phyloP scores from a whole-genome alignment of 495 filamentous ascomycete genomes.

The Podospora tetraspora region DNA sequence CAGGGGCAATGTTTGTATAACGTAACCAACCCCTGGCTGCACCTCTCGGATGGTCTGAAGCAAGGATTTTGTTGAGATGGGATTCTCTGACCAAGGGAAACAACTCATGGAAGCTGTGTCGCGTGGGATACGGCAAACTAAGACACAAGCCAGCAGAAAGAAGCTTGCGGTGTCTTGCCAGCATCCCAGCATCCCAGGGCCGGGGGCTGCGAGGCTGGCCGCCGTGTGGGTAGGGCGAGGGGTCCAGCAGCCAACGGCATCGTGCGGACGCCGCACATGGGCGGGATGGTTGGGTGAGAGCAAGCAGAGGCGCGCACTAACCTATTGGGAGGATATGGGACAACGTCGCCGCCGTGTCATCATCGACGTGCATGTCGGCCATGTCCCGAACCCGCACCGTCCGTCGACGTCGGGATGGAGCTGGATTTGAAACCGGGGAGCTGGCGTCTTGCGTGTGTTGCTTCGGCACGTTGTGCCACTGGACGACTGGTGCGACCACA shows the following conservation, averaged over 20 bases:
- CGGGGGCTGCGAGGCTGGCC: slow-evolving; percentile 21
- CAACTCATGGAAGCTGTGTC: slow-evolving; percentile 3
- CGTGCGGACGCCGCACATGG: slow-evolving; percentile 38
- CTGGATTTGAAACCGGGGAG: neutral
- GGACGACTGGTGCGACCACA: neutral
- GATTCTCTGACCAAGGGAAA: slow-evolving; percentile 22
- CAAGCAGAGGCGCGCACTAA: slow-evolving; percentile 31
- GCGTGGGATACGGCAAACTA: slow-evolving; percentile 13
- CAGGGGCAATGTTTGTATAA: slow-evolving; percentile 1
- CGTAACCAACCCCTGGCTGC: neutral
- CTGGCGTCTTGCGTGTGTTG: neutral
- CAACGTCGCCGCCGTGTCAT: slow-evolving; percentile 32
- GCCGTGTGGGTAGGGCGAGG: slow-evolving; percentile 18
- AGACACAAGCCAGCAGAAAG: neutral
- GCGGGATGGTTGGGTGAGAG: slow-evolving; percentile 42
- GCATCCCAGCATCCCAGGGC: slow-evolving; percentile 14
- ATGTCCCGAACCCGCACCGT: slow-evolving; percentile 8
- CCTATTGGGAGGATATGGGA: slow-evolving; percentile 48
- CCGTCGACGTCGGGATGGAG: slow-evolving; percentile 5
- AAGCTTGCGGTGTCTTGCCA: neutral
- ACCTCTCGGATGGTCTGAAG: neutral
- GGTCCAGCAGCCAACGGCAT: slow-evolving; percentile 34
- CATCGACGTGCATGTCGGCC: slow-evolving; percentile 41
- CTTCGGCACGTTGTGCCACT: neutral
- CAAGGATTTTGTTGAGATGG: neutral